Evolutionary conservation across 495 filamentous ascomycete genomes (phyloP).

Genomic region (Neurospora sp.): DNA sequence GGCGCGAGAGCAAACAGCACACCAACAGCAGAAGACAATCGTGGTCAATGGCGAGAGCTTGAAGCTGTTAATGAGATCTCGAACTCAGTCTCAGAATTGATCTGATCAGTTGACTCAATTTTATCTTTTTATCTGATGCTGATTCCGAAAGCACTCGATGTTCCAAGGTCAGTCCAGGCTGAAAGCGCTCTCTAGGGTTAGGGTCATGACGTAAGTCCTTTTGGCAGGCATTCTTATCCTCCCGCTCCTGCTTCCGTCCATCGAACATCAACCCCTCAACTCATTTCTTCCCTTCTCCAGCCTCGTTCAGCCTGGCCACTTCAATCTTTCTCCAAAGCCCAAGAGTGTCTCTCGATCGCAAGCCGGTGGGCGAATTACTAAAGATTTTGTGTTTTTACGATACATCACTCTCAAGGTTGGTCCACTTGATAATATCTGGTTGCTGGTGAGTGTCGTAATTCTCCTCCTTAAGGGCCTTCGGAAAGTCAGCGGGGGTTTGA

Average conservation of each 20-base stretch:
- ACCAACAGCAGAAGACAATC: neutral
- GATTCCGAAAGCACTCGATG: neutral
- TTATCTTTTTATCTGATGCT: neutral
- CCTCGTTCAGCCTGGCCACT: neutral
- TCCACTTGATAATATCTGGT: neutral
- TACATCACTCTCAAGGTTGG: neutral
- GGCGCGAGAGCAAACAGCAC: neutral
- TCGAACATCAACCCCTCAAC: neutral
- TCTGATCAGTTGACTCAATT: neutral
- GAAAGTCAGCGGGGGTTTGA: neutral
- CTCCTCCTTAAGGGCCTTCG: no score
- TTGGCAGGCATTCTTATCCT: neutral
- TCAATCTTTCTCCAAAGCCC: neutral
- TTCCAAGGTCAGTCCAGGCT: neutral
- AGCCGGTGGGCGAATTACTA: neutral
- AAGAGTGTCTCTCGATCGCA: conserved; percentile 10
- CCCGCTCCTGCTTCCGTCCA: neutral
- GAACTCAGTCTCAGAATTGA: neutral
- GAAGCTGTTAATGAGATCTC: neutral
- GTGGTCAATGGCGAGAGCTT: neutral
- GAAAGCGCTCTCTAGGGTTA: conserved; percentile 2
- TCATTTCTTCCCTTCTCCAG: neutral
- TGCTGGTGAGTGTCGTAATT: neutral
- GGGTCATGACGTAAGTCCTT: conserved; percentile 11
- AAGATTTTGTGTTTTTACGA: neutral